Percentiles rank a stretch among this genome's conserved stretches.
These are phyloP conservation scores for Garcia nutans DNA, from an alignment of 345 rosid species.

Conservation along the genomic window DNA sequence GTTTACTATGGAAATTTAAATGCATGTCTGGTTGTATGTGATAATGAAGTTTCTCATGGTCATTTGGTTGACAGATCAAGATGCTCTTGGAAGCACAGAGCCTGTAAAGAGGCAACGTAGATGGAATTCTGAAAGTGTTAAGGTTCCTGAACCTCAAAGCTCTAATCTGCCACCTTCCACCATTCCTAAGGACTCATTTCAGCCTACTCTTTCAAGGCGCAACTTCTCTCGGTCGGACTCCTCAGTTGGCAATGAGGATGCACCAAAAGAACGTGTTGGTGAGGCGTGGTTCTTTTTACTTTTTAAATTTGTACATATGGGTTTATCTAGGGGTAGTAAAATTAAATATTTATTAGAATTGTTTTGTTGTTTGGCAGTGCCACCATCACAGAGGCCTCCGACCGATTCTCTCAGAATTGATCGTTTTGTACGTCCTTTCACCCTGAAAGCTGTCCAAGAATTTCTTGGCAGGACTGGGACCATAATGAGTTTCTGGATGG, in stretches of 20 bases:
- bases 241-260: slow-evolving; percentile 48
- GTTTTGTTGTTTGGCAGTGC: slow-evolving; percentile 54
- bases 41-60: neutral
- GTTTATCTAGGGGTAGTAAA: neutral
- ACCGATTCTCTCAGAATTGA: slow-evolving; percentile 86
- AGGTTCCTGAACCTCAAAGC: slow-evolving; percentile 59
- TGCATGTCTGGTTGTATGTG: neutral
- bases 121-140: slow-evolving; percentile 75
- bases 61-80: slow-evolving; percentile 50
- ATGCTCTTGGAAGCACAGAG: slow-evolving; percentile 54
- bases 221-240: slow-evolving; percentile 70
- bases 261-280: slow-evolving; percentile 87
- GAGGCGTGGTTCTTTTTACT: slow-evolving; percentile 28
- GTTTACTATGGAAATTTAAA: neutral
- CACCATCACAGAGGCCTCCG: slow-evolving; percentile 72
- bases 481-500: slow-evolving; percentile 91
- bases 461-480: slow-evolving; percentile 85
- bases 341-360: slow-evolving; percentile 8
- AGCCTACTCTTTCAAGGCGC: slow-evolving; percentile 47
- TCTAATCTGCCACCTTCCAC: slow-evolving; percentile 44
- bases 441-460: slow-evolving; percentile 96
- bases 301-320: neutral
- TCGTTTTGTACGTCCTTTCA: slow-evolving; percentile 90
- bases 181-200: slow-evolving; percentile 52
- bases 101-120: slow-evolving; percentile 83